A percentile compares a stretch with the other conserved stretches of the same genome.
These are phyloP conservation scores for Neoarthrinium moseri DNA, from an alignment of 2,329 filamentous ascomycete species.

Conservation along the genomic window DNA sequence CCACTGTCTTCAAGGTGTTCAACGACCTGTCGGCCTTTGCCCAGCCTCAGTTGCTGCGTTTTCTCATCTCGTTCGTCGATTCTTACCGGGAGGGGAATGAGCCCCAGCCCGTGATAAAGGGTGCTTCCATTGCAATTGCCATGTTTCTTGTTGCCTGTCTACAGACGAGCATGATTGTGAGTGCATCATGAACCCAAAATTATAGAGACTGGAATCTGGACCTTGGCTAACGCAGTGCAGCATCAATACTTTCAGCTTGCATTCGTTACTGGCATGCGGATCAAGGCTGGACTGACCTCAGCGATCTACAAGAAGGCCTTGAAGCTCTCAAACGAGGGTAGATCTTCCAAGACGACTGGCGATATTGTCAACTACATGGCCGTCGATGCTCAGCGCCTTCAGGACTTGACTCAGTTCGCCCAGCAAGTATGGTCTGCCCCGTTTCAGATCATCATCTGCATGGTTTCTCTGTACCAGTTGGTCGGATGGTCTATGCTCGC, in stretches of 20 bases:
- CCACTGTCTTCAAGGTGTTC: conserved; percentile 81
- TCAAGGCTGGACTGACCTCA: conserved; percentile 86
- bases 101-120: conserved; percentile 77
- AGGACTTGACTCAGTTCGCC: conserved; percentile 92
- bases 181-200: too few relatives aligned
- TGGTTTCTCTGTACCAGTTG: conserved; percentile 93
- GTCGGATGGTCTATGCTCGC: conserved; percentile 95
- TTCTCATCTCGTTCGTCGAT: conserved; percentile 79
- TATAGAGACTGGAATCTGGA: not conserved
- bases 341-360: conserved; percentile 84
- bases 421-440: conserved; percentile 96
- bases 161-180: conserved; percentile 77
- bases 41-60: conserved; percentile 85
- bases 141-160: conserved; percentile 89
- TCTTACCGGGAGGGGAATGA: conserved; percentile 64
- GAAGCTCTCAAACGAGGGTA: conserved; percentile 87
- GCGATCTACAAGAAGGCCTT: conserved; percentile 92
- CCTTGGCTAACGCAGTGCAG: conserved; percentile 14
- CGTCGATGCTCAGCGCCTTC: conserved; percentile 91
- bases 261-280: conserved; percentile 94
- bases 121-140: conserved; percentile 80
- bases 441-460: conserved; percentile 93
- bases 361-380: conserved; percentile 99
- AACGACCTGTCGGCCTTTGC: conserved; percentile 85
- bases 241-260: conserved; percentile 97